Evolutionary conservation across 164 flowering plant species (phyloP).

Genomic region (Houttuynia cordata): DNA sequence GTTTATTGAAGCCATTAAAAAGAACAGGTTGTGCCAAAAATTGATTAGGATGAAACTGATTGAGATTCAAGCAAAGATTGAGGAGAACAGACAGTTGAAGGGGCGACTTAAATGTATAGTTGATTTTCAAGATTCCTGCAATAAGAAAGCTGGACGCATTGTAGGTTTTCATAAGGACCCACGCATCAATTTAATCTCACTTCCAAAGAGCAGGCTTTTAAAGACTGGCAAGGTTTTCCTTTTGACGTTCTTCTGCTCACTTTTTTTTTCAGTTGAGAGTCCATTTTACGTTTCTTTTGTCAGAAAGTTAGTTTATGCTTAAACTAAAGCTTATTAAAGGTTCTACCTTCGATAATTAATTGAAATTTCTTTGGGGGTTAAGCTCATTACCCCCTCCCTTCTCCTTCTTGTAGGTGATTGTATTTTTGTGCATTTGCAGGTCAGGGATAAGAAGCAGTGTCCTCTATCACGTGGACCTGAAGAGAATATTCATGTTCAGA

Average conservation of each 20-base stretch:
- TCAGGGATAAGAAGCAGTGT: constrained; percentile 23
- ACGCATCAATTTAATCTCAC: constrained; percentile 53
- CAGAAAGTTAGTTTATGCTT: no score
- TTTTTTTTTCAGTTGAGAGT: not conserved
- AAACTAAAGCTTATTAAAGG: no score
- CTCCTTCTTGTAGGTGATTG: not conserved
- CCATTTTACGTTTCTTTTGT: no score
- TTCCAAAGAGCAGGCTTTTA: constrained; percentile 20
- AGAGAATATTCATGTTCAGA: constrained; percentile 68
- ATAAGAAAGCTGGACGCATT: constrained; percentile 37
- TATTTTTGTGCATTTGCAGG: constrained; percentile 30
- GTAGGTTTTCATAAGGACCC: constrained; percentile 57
- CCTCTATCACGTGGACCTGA: constrained; percentile 47
- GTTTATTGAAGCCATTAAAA: constrained; percentile 76
- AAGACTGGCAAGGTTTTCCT: constrained; percentile 28
- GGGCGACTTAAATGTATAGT: constrained; percentile 48
- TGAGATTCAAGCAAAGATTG: constrained; percentile 66
- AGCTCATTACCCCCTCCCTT: not conserved
- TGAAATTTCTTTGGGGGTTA: no score
- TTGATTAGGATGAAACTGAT: constrained; percentile 52
- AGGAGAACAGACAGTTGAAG: constrained; percentile 50
- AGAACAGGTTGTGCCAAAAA: constrained; percentile 73
- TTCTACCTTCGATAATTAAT: no score
- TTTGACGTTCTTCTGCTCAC: not conserved
- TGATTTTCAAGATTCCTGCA: constrained; percentile 62